Evolutionary conservation across 495 filamentous ascomycete species (phyloP), one percentile per base, ranked within the genome.

Genomic region (Neurospora intermedia): DNA sequence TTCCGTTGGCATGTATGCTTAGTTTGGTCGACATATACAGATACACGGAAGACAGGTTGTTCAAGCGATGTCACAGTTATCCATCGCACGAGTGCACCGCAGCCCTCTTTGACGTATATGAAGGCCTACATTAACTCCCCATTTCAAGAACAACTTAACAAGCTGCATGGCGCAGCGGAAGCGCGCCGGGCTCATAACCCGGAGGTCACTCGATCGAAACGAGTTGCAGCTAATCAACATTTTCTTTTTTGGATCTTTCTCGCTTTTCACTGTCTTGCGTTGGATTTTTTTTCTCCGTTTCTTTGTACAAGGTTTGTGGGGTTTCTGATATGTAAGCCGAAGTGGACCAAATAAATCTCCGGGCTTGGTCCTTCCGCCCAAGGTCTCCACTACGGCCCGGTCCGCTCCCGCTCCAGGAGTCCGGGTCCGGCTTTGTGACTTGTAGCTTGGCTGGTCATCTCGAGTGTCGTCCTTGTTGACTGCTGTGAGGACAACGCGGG

Each of bases 141-240:
- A 10, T 10, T 6, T 39, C 41, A 8, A 54, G 3, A 10, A 39
- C 43, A 43, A 20, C 7, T 11, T 31, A 69, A 41, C 69, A 75
- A 76, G 74, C 73, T 77, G 71, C 69, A 66, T 78, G 73, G 77
- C 77, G 74, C 75, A 78, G 77, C 71, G 77, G 77, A 77, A 78
- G 75, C 72, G 75, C 75, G 77, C 75, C 75, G 77, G 77, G 75
- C 75, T 78, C 75, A 77, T 78, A 78, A 78, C 76, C 76, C 76
- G 76, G 76, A 78, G 76, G 76, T 77, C 76, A 76, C 75, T 77
- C 73, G 76, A 77, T 77, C 76, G 76, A 77, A 77, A 77, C 76
- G 73, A 77, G 75, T 76, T 43, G 69, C 71, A 73, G 76, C 76
- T 77, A 62, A 11, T 31, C 54, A 77, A 9, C 2, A n/a, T 20